Percentiles rank a stretch among this genome's conserved stretches.
These are phyloP conservation scores for Sugiyamaella smithiae DNA, from an alignment of 805 yeast species.

Conservation along the genomic window DNA sequence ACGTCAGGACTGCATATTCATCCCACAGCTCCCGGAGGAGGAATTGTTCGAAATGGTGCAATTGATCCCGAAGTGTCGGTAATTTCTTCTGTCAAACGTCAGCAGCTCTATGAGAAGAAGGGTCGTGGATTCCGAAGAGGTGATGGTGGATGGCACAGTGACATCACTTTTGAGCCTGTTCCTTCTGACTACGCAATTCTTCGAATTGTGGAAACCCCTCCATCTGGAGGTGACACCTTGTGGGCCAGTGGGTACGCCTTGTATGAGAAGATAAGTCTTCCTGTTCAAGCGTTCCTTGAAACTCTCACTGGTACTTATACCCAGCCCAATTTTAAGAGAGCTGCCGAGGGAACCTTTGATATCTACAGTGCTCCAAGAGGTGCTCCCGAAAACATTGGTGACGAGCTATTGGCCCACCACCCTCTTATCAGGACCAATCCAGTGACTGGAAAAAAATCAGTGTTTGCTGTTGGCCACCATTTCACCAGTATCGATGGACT, in stretches of 20 bases:
- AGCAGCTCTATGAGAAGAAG: constrained; percentile 20
- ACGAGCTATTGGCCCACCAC: constrained; percentile 42
- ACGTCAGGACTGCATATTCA: constrained; percentile 32
- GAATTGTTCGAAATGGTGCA: constrained; percentile 26
- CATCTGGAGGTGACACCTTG: constrained; percentile 54
- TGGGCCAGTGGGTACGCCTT: constrained; percentile 55
- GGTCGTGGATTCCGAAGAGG: constrained; percentile 22
- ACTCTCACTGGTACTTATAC: constrained; percentile 67
- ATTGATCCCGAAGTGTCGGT: constrained; percentile 31
- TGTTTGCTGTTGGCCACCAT: constrained; percentile 52
- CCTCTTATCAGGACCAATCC: constrained; percentile 63
- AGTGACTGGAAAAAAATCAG: constrained; percentile 59
- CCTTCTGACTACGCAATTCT: constrained; percentile 73
- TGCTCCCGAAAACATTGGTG: constrained; percentile 41
- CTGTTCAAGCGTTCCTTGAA: constrained; percentile 46
- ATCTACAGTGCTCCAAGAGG: constrained; percentile 50
- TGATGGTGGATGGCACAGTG: constrained; percentile 62
- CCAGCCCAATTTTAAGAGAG: constrained; percentile 35
- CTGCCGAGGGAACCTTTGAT: constrained; percentile 35
- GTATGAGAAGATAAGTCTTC: constrained; percentile 50
- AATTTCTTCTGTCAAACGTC: constrained; percentile 25
- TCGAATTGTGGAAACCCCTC: constrained; percentile 58
- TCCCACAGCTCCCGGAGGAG: constrained; percentile 28
- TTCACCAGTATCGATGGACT: constrained; percentile 65
- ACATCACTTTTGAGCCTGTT: constrained; percentile 70